These are phyloP conservation scores for Gardenia jasminoides DNA, from an alignment of 257 asterid genomes.

Conservation along the genomic window DNA sequence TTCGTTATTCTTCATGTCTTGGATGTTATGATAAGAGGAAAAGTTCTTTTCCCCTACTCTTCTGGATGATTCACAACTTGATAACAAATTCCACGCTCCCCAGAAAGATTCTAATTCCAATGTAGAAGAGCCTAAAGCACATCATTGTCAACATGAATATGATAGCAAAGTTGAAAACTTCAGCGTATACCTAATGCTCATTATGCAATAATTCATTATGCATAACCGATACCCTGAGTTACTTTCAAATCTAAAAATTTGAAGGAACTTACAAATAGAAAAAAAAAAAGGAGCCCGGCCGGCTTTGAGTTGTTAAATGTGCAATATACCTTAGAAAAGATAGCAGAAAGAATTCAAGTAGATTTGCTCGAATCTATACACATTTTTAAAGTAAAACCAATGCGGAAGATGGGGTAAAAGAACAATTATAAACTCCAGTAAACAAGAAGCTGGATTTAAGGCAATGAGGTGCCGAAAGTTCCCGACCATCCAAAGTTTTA, in stretches of 20 bases:
- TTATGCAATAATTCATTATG: background rate
- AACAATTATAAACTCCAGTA: background rate
- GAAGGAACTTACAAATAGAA: background rate
- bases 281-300: background rate
- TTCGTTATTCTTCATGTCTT: background rate
- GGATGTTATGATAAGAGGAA: background rate
- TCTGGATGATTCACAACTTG: background rate
- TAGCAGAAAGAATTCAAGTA: background rate
- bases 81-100: background rate
- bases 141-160: background rate
- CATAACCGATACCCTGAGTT: background rate
- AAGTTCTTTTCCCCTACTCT: background rate
- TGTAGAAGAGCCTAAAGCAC: background rate
- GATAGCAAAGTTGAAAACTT: background rate
- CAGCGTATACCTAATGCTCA: background rate
- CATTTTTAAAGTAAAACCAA: background rate
- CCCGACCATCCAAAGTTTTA: background rate
- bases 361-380: background rate
- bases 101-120: background rate
- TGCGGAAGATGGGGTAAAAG: background rate
- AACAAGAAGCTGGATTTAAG: background rate
- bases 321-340: background rate
- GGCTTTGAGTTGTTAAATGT: background rate
- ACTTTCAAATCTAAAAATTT: background rate
- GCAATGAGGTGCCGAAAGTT: background rate